phyloP scores from a whole-genome alignment of 371 early-diverging fungal genomes.

The Rhizopus microsporus region DNA sequence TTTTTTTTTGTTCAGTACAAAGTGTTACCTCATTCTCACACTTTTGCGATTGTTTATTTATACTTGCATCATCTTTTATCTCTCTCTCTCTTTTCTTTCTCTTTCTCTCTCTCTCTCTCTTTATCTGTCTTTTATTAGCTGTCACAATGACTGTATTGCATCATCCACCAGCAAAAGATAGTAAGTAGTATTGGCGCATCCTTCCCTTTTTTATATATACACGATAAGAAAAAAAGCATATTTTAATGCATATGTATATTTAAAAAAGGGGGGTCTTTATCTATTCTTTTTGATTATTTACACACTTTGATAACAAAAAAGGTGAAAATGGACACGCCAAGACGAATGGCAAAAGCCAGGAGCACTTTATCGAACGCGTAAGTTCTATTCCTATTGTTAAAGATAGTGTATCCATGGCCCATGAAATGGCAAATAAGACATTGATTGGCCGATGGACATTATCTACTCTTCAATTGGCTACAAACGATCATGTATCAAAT shows the following conservation, averaged over 20 bases:
- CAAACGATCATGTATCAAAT: slow-evolving; percentile 34
- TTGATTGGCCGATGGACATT: slow-evolving; percentile 54
- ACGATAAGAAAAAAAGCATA: no score
- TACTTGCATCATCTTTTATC: background rate
- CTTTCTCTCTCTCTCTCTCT: background rate
- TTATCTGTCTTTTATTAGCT: background rate
- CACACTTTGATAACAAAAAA: background rate
- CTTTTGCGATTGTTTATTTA: no score
- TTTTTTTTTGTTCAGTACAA: no score
- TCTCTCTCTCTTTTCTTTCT: slow-evolving; percentile 6
- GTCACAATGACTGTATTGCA: slow-evolving; percentile 32
- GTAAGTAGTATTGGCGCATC: background rate
- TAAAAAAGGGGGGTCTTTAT: background rate
- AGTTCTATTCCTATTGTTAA: slow-evolving; percentile 63
- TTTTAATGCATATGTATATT: no score
- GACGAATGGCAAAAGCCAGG: slow-evolving; percentile 9
- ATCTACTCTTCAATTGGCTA: slow-evolving; percentile 30
- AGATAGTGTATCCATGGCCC: slow-evolving; percentile 58
- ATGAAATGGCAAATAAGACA: slow-evolving; percentile 54
- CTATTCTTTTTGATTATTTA: background rate
- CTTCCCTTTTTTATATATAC: background rate
- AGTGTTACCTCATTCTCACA: no score
- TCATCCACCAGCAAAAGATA: slow-evolving; percentile 7
- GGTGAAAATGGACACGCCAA: background rate
- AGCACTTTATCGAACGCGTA: slow-evolving; percentile 54